Percentiles rank a stretch among this genome's conserved stretches.
These are phyloP conservation scores for Solanum pimpinellifolium DNA, from an alignment of 257 asterid species.

Conservation along the genomic window DNA sequence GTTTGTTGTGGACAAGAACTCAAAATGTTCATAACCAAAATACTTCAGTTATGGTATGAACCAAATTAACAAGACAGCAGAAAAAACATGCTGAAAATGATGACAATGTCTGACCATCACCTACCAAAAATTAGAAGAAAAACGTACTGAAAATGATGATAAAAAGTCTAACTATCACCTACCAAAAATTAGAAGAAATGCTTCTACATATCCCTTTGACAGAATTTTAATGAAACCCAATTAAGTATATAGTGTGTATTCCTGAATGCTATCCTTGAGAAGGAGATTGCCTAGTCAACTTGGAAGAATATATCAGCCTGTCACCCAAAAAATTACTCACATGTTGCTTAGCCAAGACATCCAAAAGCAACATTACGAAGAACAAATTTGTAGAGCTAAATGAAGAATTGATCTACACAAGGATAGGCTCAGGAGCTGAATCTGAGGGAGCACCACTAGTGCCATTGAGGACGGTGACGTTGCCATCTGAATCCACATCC, in stretches of 20 bases:
- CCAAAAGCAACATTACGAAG: not conserved
- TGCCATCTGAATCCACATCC: constrained; percentile 56
- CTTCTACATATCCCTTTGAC: not conserved
- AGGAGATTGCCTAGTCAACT: not conserved
- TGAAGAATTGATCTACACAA: constrained; percentile 20
- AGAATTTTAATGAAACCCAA: not conserved
- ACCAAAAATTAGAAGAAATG: not conserved
- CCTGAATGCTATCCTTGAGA: not conserved
- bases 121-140: not conserved
- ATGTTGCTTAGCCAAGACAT: not conserved
- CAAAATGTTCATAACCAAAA: not conserved
- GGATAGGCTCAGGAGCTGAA: constrained; percentile 24
- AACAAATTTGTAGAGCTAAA: not conserved
- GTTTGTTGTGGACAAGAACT: no score
- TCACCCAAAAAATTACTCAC: not conserved
- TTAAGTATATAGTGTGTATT: not conserved
- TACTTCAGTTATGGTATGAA: not conserved
- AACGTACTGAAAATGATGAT: not conserved
- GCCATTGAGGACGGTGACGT: constrained; percentile 52
- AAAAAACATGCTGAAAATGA: not conserved
- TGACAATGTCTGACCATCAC: not conserved
- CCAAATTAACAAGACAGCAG: not conserved
- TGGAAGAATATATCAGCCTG: not conserved
- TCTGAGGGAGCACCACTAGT: constrained; percentile 44
- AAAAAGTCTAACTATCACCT: not conserved